phyloP scores from a whole-genome alignment of 805 yeast species.

The Cyberlindnera veronae region DNA sequence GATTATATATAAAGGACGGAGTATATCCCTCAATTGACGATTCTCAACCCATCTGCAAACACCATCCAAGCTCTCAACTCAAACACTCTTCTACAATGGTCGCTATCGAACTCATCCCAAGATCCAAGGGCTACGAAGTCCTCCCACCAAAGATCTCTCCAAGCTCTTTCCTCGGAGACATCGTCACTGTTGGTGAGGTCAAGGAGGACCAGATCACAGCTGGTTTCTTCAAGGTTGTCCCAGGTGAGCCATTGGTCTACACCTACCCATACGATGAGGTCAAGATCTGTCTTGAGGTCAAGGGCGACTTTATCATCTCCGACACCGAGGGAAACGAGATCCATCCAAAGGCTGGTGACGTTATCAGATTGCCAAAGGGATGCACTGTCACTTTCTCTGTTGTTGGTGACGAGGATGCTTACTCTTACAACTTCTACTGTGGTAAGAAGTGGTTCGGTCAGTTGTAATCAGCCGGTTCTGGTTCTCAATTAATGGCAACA shows the following conservation, averaged over 20 bases:
- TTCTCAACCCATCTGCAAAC: neutral
- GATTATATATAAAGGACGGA: neutral
- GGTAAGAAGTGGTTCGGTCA: conserved; percentile 20
- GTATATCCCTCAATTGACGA: neutral
- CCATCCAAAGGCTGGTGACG: conserved; percentile 60
- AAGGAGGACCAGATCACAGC: conserved; percentile 54
- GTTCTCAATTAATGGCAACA: too few relatives aligned
- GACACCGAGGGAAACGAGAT: conserved; percentile 64
- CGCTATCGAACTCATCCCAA: conserved; percentile 54
- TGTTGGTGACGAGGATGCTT: conserved; percentile 61
- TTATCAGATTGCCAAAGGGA: conserved; percentile 65
- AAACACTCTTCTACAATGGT: conserved; percentile 27
- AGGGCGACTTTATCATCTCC: conserved; percentile 54
- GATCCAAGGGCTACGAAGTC: conserved; percentile 49
- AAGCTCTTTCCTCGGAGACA: conserved; percentile 66
- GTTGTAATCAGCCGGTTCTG: conserved; percentile 1
- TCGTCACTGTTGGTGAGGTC: conserved; percentile 54
- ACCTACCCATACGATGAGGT: conserved; percentile 61
- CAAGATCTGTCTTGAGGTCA: conserved; percentile 63
- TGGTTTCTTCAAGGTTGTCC: conserved; percentile 69
- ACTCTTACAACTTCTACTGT: conserved; percentile 29
- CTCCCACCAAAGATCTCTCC: conserved; percentile 61
- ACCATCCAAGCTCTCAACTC: too few relatives aligned
- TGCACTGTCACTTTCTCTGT: conserved; percentile 60
- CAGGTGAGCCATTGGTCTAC: conserved; percentile 66